Base-by-base conservation (phyloP, 768 basidiomycete species). In the Mycena rosella region DNA sequence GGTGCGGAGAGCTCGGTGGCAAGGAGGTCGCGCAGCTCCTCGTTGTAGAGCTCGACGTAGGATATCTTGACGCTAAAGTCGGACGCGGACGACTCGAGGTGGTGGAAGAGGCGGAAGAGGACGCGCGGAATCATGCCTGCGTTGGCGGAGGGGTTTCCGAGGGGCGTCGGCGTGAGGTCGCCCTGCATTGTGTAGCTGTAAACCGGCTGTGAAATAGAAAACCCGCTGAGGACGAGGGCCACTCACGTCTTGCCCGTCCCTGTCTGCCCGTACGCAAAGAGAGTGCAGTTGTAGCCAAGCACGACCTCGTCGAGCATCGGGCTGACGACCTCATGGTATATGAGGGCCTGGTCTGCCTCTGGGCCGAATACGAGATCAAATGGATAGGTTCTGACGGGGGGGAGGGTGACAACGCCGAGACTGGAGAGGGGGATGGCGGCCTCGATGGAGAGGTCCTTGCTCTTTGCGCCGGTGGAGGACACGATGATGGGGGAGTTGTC, bases 231-330 rank as follows among this genome's bases (percentile, higher is more conserved):
- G 32, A 56, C 54, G n/a, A 48, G 11, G 36, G 38, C 18, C 5
- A 83, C 94, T 73, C 77, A 98, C 95, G 98, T 99, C 83, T 99
- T 99, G 24, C 98, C 98, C 0, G 98, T 98, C 0, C 98, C 98
- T 0, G 98, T 99, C 78, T 99, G 98, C 2, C 98, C 98, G 76
- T 99, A 99, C 5, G 96, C 96, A 79, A 99, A 98, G 24, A 99
- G 83, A 0, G 95, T 97, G 76, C 97, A 99, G 75, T 99, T 99
- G 83, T 98, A 99, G 7, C 98, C 98, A 78, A 87, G 84, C 42
- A 98, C 80, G n/a, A 98, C 96, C 77, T 99, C 94, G 52, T 95
- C 90, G 56, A 99, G 83, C 87, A 98, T 93, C 0, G 96, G 96
- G 69, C 87, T 87, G 45, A 98, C 97, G 44, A 98, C 97, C 58